These are phyloP conservation scores for Exserohilum rostratum DNA, from an alignment of 2,329 filamentous ascomycete genomes.

Conservation along the genomic window DNA sequence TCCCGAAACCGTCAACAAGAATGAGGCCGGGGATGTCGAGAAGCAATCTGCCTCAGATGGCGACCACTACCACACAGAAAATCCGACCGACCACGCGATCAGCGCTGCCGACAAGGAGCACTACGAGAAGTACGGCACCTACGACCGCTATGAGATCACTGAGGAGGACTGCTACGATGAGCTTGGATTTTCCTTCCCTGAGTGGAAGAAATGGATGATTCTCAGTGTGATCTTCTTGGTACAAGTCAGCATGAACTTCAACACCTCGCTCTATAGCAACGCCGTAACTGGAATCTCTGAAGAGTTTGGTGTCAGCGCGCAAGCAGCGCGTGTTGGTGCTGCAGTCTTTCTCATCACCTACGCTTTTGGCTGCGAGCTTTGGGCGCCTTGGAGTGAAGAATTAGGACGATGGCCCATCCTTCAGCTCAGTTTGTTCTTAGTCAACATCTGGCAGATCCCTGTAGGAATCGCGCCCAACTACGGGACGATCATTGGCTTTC, in stretches of 20 bases:
- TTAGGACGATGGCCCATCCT: conserved; percentile 77
- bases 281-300: conserved; percentile 60
- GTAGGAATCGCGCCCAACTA: conserved; percentile 78
- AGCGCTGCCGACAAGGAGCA: conserved; percentile 35
- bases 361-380: conserved; percentile 85
- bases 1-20: conserved; percentile 18
- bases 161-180: conserved; percentile 58
- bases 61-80: conserved; percentile 25
- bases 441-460: conserved; percentile 73
- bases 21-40: conserved; percentile 25
- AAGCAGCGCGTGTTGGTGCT: conserved; percentile 74
- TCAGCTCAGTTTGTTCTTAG: conserved; percentile 73
- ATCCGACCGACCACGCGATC: conserved; percentile 19
- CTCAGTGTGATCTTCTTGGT: conserved; percentile 60
- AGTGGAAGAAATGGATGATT: conserved; percentile 61
- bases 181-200: conserved; percentile 57
- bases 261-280: conserved; percentile 62
- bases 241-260: conserved; percentile 65
- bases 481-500: conserved; percentile 70
- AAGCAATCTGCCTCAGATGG: conserved; percentile 29
- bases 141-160: conserved; percentile 56
- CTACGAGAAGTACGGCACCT: conserved; percentile 43
- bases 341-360: conserved; percentile 81
- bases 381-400: conserved; percentile 88
- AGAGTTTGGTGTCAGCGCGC: conserved; percentile 70